Percentiles rank a stretch among this genome's conserved stretches.
Conservation (phyloP, 2,329 filamentous ascomycete genomes). For the Ceratocystis albifundus region DNA sequence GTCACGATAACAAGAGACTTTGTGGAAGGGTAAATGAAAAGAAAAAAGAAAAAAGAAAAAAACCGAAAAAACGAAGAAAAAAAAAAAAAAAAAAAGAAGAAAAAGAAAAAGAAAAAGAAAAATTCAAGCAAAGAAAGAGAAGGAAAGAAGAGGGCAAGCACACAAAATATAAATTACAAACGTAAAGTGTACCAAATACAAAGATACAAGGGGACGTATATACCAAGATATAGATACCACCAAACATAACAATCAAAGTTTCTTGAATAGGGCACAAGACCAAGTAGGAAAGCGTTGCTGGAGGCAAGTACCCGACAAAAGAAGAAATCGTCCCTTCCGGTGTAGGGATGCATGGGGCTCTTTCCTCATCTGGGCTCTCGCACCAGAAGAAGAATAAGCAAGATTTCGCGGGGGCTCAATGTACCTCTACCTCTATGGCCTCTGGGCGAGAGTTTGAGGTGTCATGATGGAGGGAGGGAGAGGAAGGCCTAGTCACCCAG, state of each 20-base stretch:
- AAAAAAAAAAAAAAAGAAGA: constrained; percentile 17
- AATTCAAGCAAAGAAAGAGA: constrained; percentile 18
- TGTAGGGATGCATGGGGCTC: not conserved
- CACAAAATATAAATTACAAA: not conserved
- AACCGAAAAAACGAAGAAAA: constrained; percentile 13
- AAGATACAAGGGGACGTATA: not conserved
- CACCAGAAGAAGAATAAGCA: not conserved
- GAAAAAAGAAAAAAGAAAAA: constrained; percentile 17
- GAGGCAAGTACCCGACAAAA: constrained; percentile 8
- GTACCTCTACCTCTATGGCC: not conserved
- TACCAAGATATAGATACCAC: too few relatives aligned
- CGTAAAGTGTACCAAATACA: not conserved
- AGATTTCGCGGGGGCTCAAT: constrained; percentile 1
- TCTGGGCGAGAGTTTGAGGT: not conserved
- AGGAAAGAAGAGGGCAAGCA: not conserved
- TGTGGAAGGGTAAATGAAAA: not conserved
- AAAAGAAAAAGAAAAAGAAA: constrained; percentile 18
- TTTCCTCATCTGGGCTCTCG: not conserved
- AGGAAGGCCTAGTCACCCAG: not conserved
- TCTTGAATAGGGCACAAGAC: not conserved
- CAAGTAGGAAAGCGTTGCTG: not conserved
- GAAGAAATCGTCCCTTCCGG: constrained; percentile 1
- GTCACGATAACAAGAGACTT: not conserved
- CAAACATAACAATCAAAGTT: not conserved
- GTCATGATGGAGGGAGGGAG: not conserved